phyloP scores from a whole-genome alignment of 2,329 filamentous ascomycete species.

The Colletotrichum neosansevieriae region DNA sequence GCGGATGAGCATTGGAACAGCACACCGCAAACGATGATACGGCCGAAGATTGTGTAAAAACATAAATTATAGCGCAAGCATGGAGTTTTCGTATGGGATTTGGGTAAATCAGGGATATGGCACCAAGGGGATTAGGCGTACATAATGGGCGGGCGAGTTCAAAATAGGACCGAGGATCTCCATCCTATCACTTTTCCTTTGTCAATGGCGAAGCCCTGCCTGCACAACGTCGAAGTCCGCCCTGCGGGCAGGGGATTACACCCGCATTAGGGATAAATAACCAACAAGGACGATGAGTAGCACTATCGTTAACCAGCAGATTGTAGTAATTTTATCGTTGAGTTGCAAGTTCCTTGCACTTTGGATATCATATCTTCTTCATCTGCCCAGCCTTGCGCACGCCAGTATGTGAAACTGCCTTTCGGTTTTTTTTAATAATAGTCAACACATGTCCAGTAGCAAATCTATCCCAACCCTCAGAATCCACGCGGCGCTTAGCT shows the following conservation, averaged over 20 bases:
- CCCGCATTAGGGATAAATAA: background rate
- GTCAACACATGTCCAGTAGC: background rate
- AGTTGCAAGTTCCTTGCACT: constrained; percentile 18
- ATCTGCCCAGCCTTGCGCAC: background rate
- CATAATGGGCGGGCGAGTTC: background rate
- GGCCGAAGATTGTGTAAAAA: constrained; percentile 38
- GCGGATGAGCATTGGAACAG: constrained; percentile 7
- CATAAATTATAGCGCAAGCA: constrained; percentile 37
- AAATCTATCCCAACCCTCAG: background rate
- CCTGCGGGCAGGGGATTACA: constrained; percentile 10
- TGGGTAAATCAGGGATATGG: background rate
- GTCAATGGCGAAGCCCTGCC: constrained; percentile 5
- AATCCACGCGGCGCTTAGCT: constrained; percentile 60
- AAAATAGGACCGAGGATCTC: background rate
- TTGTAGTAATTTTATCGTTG: constrained; percentile 22
- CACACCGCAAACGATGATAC: constrained; percentile 28
- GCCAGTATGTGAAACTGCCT: no score
- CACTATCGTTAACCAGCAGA: constrained; percentile 38
- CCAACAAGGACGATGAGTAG: constrained; percentile 1
- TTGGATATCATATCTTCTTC: background rate
- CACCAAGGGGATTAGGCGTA: background rate
- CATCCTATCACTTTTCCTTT: background rate
- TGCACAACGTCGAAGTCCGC: constrained; percentile 3
- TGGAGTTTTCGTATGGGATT: constrained; percentile 28
- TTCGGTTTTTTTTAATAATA: no score